These are phyloP conservation scores for Aspergillus eucalypticola DNA, from an alignment of 2,329 filamentous ascomycete genomes.

Conservation along the genomic window DNA sequence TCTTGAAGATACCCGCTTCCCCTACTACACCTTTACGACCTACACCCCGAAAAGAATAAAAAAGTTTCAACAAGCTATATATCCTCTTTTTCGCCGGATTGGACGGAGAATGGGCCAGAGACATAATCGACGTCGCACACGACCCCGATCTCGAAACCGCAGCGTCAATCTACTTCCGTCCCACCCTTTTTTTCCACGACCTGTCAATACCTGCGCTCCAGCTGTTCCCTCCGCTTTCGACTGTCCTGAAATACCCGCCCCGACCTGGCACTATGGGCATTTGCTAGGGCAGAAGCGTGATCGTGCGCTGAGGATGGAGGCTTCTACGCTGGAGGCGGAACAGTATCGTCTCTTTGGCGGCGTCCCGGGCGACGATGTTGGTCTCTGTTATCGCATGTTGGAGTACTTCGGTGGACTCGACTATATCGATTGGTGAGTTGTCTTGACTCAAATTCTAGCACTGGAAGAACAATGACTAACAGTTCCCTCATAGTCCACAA, in stretches of 20 bases:
- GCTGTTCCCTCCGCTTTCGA: conserved; percentile 20
- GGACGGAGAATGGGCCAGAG: conserved; percentile 46
- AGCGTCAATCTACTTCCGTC: conserved; percentile 24
- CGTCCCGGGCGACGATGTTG: conserved; percentile 46
- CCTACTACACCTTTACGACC: background rate
- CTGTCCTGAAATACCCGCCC: conserved; percentile 33
- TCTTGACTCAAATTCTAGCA: background rate
- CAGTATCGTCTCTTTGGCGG: conserved; percentile 49
- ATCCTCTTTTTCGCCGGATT: conserved; percentile 4
- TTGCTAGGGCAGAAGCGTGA: conserved; percentile 44
- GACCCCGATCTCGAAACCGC: conserved; percentile 42
- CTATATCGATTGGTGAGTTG: conserved; percentile 47
- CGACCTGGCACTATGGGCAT: conserved; percentile 46
- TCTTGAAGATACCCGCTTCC: background rate
- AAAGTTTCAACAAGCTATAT: conserved; percentile 2
- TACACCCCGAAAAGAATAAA: conserved; percentile 9
- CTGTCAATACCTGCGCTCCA: conserved; percentile 15
- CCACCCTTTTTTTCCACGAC: conserved; percentile 21
- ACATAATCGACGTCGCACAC: conserved; percentile 49
- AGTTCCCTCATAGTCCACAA: conserved; percentile 9
- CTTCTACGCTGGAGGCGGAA: conserved; percentile 38
- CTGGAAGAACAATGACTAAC: background rate
- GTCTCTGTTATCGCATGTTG: conserved; percentile 51
- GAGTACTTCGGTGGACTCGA: conserved; percentile 53
- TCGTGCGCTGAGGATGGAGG: conserved; percentile 29